Evolutionary conservation across 257 asterid species (phyloP).

Genomic region (Rehmannia glutinosa): DNA sequence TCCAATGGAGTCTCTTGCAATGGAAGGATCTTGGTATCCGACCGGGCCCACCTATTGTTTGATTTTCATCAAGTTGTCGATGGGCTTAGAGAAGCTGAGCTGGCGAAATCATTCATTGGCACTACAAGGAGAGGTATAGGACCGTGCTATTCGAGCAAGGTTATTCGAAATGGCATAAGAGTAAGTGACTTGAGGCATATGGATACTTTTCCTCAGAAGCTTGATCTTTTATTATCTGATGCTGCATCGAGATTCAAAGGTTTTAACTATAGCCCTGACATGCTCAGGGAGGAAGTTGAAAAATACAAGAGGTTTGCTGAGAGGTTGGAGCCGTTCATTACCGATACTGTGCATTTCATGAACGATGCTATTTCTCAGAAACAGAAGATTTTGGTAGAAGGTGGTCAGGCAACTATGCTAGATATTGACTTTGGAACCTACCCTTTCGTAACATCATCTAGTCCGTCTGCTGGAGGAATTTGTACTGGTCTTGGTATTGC

Average conservation of each 20-base stretch:
- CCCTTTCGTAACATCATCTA: constrained; percentile 93
- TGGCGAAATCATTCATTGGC: constrained; percentile 87
- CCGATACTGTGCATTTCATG: constrained; percentile 86
- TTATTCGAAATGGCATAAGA: constrained; percentile 84
- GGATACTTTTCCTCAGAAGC: constrained; percentile 94
- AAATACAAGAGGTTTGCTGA: constrained; percentile 69
- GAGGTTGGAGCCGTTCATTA: constrained; percentile 82
- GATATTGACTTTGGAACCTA: constrained; percentile 96
- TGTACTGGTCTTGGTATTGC: constrained; percentile 99
- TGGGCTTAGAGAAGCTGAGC: constrained; percentile 89
- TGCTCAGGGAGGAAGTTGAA: constrained; percentile 89
- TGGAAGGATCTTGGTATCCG: constrained; percentile 89
- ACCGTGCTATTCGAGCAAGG: constrained; percentile 95
- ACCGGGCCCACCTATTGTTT: constrained; percentile 87
- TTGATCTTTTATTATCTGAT: constrained; percentile 74
- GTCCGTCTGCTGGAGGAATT: constrained; percentile 99
- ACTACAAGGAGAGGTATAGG: constrained; percentile 98
- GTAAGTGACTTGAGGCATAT: constrained; percentile 92
- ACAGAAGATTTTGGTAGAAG: constrained; percentile 83
- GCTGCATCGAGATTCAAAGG: constrained; percentile 81
- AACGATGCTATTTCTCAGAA: constrained; percentile 66
- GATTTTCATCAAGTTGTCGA: constrained; percentile 91
- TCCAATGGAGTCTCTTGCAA: constrained; percentile 76
- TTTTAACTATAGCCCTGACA: constrained; percentile 68
- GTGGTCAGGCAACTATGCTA: constrained; percentile 98